Base-by-base conservation (phyloP, 2,329 filamentous ascomycete species). In the Xylariaceae sp. region DNA sequence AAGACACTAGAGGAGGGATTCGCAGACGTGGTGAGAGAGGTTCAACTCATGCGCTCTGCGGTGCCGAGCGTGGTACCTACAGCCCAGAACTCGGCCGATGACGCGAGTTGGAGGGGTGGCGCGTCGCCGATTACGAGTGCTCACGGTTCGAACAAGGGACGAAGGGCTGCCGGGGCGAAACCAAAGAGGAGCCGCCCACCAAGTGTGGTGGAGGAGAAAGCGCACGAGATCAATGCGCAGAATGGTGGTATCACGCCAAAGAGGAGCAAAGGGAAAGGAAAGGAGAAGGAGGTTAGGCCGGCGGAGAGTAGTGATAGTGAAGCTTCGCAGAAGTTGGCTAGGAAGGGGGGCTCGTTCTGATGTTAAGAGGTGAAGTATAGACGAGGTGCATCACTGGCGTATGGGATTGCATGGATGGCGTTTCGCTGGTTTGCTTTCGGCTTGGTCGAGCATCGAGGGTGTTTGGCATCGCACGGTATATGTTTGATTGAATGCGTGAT, bases 1-100 rank as follows among this genome's bases (percentile, higher is more conserved):
- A 94, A 94, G 68, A 93, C 88, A 7, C 78, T 97, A 2, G 92
- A 97, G 68, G 90, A 96, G 70, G 88, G 91, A 13, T 93, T 97
- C 68, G 81, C 88, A 2, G 90, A 96, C 54, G 86, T 96, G n/a
- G 82, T 91, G 51, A 84, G 83, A 56, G 90, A 94, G 69, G 86
- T 96, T 68, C 84, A 88, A 56, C 82, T 84, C 57, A 72, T 82
- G 67, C 82, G 69, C 43, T 73, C 70, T 38, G 70, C 70, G 33
- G 73, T 75, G 3, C 73, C 75, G 2, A 79, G 70, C 39, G 70
- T 70, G 33, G 73, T 75, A 2, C 73, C 75, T 2, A 79, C 79
- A 6, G 72, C 75, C 28, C 73, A 76, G 47, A 81, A 80, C 58
- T 82, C 80, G 9, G 79, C 73, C 2, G 73, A 72, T 18, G 77